phyloP scores from a whole-genome alignment of 2,329 filamentous ascomycete species.

The Ophiostoma perfectum region DNA sequence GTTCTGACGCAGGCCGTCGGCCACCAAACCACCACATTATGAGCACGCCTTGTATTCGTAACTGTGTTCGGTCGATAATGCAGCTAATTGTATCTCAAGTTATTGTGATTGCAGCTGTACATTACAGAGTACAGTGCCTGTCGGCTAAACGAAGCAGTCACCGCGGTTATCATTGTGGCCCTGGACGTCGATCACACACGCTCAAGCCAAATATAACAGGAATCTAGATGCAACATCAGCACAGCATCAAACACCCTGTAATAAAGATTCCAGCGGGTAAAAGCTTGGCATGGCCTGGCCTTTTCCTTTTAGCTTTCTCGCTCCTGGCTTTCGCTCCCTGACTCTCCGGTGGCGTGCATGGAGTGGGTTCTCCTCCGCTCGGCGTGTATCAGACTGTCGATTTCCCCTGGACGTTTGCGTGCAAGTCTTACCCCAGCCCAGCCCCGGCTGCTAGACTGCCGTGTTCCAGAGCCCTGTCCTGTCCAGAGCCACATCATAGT shows the following conservation, averaged over 20 bases:
- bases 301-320: no score
- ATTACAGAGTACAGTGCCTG: not conserved
- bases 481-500: not conserved
- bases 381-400: not conserved
- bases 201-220: slow-evolving; percentile 2
- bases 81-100: not conserved
- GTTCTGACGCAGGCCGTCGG: not conserved
- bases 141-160: no score
- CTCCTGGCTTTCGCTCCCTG: no score
- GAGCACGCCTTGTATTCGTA: not conserved
- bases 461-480: slow-evolving; percentile 19
- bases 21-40: no score
- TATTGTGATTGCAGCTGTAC: no score
- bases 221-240: not conserved
- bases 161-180: not conserved
- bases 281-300: not conserved
- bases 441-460: slow-evolving; percentile 17
- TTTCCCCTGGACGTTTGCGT: no score
- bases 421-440: not conserved
- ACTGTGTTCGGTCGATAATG: not conserved
- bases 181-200: not conserved
- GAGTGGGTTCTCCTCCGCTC: not conserved
- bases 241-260: not conserved
- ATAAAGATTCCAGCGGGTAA: not conserved
- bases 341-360: not conserved